Conservation (phyloP, 2,329 filamentous ascomycete species). For the Onygenales sp. region DNA sequence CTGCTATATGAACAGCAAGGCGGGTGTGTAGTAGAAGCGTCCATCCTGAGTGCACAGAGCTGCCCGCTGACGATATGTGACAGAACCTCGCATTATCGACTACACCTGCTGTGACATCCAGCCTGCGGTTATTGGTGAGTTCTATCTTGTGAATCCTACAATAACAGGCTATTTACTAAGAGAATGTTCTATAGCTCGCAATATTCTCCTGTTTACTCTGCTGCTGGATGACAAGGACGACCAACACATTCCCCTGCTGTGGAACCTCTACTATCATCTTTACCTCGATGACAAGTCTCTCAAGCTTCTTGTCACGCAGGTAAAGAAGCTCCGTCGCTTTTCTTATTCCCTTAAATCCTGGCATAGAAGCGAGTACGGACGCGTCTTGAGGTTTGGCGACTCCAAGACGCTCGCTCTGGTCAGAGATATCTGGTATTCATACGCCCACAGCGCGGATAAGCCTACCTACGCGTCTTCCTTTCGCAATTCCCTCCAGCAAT, state of each 20-base stretch:
- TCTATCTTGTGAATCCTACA: not conserved
- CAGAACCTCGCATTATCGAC: constrained; percentile 34
- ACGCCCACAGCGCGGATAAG: constrained; percentile 12
- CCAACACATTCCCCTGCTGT: constrained; percentile 26
- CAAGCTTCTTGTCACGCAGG: constrained; percentile 32
- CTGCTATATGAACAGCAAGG: constrained; percentile 21
- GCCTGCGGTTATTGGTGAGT: constrained; percentile 41
- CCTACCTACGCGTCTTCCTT: not conserved
- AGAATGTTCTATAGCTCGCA: constrained; percentile 37
- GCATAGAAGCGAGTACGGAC: constrained; percentile 37
- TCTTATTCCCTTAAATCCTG: constrained; percentile 36
- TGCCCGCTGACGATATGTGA: not conserved
- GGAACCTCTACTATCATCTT: constrained; percentile 50
- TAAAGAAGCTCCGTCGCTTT: constrained; percentile 32
- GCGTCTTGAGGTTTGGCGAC: constrained; percentile 41
- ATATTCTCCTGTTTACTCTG: constrained; percentile 44
- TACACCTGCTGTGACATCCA: constrained; percentile 50
- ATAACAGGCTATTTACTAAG: not conserved
- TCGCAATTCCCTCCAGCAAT: constrained; percentile 1
- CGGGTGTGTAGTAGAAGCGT: not conserved
- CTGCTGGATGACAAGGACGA: constrained; percentile 34
- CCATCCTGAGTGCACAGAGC: not conserved
- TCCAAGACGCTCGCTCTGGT: constrained; percentile 31
- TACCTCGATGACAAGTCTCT: constrained; percentile 34
- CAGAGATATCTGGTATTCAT: constrained; percentile 31